phyloP scores from a whole-genome alignment of 2,329 filamentous ascomycete genomes.

The Aspergillus awamori region DNA sequence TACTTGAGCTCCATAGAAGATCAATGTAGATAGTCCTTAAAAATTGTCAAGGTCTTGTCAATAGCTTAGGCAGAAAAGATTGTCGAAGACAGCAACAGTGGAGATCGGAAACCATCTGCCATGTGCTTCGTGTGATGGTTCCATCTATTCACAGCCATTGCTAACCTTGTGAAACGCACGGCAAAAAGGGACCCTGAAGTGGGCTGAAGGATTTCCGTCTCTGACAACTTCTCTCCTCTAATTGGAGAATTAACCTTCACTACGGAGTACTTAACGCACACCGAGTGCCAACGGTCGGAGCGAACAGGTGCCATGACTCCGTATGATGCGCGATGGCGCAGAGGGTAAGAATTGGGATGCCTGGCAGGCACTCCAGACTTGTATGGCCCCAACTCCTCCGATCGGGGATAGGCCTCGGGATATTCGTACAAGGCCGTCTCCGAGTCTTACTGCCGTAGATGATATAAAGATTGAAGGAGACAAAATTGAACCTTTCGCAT shows the following conservation, averaged over 20 bases:
- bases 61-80: too few relatives aligned
- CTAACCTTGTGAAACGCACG: too few relatives aligned
- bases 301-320: not conserved
- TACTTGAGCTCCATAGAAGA: too few relatives aligned
- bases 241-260: too few relatives aligned
- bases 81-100: too few relatives aligned
- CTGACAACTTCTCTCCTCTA: too few relatives aligned
- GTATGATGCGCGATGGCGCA: not conserved
- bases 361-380: not conserved
- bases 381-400: not conserved
- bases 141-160: not conserved
- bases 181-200: too few relatives aligned
- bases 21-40: too few relatives aligned
- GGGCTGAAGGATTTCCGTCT: too few relatives aligned
- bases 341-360: not conserved
- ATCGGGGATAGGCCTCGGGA: conserved; percentile 8
- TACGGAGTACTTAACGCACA: too few relatives aligned
- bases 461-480: not conserved
- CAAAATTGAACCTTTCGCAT: not conserved
- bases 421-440: conserved; percentile 1
- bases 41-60: too few relatives aligned
- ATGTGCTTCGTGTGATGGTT: not conserved
- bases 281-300: too few relatives aligned
- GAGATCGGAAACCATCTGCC: not conserved
- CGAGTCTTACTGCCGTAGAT: not conserved